phyloP scores from a whole-genome alignment of 2,329 filamentous ascomycete species.

The Emydomyces testavorans region DNA sequence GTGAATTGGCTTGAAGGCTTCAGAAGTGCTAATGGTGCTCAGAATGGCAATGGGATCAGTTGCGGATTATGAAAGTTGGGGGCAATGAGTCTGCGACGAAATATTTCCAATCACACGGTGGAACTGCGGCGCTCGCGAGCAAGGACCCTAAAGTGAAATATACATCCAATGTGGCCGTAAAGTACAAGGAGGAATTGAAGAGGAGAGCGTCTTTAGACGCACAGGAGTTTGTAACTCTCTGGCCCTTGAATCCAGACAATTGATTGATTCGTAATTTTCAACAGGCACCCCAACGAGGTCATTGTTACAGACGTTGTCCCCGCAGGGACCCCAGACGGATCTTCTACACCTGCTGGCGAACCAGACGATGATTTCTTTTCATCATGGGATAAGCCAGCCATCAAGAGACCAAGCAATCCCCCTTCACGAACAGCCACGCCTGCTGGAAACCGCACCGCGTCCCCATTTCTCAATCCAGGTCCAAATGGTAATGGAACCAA shows the following conservation, averaged over 20 bases:
- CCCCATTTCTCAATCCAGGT: slow-evolving; percentile 73
- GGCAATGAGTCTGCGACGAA: slow-evolving; percentile 97
- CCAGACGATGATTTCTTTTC: slow-evolving; percentile 93
- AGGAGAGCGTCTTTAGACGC: slow-evolving; percentile 71
- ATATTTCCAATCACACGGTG: slow-evolving; percentile 94
- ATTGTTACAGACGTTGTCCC: slow-evolving; percentile 62
- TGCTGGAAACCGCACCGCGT: slow-evolving; percentile 65
- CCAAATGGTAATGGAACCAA: slow-evolving; percentile 54
- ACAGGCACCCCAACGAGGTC: slow-evolving; percentile 75
- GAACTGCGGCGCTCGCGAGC: slow-evolving; percentile 83
- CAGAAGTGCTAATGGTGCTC: slow-evolving; percentile 19
- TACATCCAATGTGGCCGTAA: slow-evolving; percentile 78
- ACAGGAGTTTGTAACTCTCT: slow-evolving; percentile 54
- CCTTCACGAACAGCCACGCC: slow-evolving; percentile 79
- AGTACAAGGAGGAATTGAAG: slow-evolving; percentile 97
- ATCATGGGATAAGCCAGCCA: slow-evolving; percentile 94
- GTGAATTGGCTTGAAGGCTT: slow-evolving; percentile 2
- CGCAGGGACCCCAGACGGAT: slow-evolving; percentile 50
- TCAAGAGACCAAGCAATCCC: slow-evolving; percentile 91
- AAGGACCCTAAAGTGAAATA: slow-evolving; percentile 98
- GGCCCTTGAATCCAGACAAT: neutral
- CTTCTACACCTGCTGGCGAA: slow-evolving; percentile 68
- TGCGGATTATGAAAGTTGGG: slow-evolving; percentile 94
- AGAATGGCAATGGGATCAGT: slow-evolving; percentile 99
- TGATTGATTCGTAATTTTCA: slow-evolving; percentile 6